Percentiles rank a stretch among this genome's conserved stretches.
Evolutionary conservation across 495 filamentous ascomycete species (phyloP).

Genomic region (Usnea hakonensis): DNA sequence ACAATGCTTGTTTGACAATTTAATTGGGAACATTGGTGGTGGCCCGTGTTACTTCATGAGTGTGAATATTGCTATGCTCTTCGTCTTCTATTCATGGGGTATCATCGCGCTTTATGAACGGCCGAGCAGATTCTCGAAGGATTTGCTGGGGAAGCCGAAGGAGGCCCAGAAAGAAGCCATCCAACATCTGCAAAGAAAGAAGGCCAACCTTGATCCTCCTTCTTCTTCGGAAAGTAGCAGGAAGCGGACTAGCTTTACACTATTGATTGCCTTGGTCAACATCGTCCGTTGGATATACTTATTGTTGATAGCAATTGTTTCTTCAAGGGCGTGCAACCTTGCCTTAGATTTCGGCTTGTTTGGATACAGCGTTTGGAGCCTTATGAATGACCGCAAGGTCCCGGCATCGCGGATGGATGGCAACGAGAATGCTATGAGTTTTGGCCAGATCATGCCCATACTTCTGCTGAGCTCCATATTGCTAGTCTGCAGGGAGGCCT

Average conservation of each 20-base stretch:
- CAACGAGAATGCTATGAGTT: constrained; percentile 20
- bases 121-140: neutral
- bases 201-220: neutral
- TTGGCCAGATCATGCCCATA: constrained; percentile 25
- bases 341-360: constrained; percentile 7
- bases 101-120: constrained; percentile 6
- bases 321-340: neutral
- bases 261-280: neutral
- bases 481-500: constrained; percentile 16
- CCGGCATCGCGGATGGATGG: constrained; percentile 11
- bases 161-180: too few relatives aligned
- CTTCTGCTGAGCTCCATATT: constrained; percentile 20
- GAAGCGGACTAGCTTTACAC: neutral
- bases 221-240: neutral
- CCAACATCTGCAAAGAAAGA: neutral
- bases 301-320: neutral
- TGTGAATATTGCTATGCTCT: constrained; percentile 7
- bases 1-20: constrained; percentile 22
- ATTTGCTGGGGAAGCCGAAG: neutral
- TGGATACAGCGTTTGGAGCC: constrained; percentile 1
- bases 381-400: constrained; percentile 12
- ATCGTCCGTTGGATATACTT: neutral
- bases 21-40: constrained; percentile 13
- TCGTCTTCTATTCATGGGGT: constrained; percentile 1
- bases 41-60: constrained; percentile 9